Percentiles rank a stretch among this genome's conserved stretches.
These are phyloP conservation scores for Umbelopsis sp. DNA, from an alignment of 192 early-diverging fungal genomes.

Conservation along the genomic window DNA sequence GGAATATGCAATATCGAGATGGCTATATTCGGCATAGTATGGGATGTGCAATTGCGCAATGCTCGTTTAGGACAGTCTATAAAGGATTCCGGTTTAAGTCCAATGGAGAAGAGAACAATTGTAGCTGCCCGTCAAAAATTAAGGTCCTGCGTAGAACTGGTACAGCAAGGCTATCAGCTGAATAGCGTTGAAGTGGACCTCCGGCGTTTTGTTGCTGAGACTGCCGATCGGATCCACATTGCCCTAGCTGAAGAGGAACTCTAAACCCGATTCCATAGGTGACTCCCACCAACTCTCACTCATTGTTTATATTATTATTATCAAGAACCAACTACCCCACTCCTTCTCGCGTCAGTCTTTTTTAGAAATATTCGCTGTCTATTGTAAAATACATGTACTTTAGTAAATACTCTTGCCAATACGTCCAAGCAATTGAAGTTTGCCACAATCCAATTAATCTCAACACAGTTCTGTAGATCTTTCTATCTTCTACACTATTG, in stretches of 20 bases:
- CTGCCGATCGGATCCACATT: not conserved
- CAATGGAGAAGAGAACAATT: not conserved
- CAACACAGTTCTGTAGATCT: no score
- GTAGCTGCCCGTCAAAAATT: not conserved
- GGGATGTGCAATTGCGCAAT: constrained; percentile 29
- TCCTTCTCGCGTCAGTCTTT: not conserved
- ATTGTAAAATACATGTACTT: not conserved
- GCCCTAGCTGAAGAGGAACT: not conserved
- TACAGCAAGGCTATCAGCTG: not conserved
- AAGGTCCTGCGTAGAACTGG: not conserved
- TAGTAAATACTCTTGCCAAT: not conserved
- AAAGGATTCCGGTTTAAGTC: not conserved
- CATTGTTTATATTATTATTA: no score
- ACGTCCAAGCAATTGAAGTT: no score
- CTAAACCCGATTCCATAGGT: not conserved
- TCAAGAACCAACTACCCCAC: not conserved
- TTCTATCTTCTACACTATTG: no score
- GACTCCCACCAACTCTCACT: not conserved
- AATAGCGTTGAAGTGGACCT: not conserved
- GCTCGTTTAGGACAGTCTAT: constrained; percentile 16
- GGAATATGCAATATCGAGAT: constrained; percentile 20
- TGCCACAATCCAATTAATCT: no score
- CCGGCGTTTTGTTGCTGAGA: not conserved
- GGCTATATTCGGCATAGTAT: constrained; percentile 15
- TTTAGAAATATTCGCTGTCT: not conserved